Percentiles rank a stretch among this genome's conserved stretches.
phyloP scores from a whole-genome alignment of 192 early-diverging fungal genomes.

The Coemansia sp. region DNA sequence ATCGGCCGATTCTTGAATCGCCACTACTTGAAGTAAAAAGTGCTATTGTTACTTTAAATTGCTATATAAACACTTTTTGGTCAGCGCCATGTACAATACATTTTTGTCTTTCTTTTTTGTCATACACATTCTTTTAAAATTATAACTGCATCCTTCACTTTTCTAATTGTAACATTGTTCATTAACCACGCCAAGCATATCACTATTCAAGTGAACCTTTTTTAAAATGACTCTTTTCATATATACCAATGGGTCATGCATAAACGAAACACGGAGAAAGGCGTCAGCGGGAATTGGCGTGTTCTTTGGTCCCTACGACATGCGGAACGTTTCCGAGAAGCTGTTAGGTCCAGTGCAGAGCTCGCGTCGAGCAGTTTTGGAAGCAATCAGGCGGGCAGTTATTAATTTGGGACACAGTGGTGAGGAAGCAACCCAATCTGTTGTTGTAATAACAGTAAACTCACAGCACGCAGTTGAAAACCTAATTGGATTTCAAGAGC shows the following conservation, averaged over 20 bases:
- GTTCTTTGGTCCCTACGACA: conserved; percentile 12
- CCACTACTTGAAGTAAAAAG: too few species aligned
- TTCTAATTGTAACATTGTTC: background rate
- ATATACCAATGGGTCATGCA: conserved; percentile 74
- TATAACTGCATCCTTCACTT: background rate
- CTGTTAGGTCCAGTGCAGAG: background rate
- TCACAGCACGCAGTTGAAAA: background rate
- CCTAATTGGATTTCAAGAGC: conserved; percentile 1
- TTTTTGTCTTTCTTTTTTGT: background rate
- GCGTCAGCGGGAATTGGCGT: conserved; percentile 12
- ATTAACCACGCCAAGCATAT: background rate
- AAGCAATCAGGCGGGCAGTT: conserved; percentile 7
- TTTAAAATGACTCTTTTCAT: conserved; percentile 23
- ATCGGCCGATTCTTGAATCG: too few species aligned
- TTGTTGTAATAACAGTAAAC: background rate
- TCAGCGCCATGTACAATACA: background rate
- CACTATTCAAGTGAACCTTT: background rate
- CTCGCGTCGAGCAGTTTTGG: conserved; percentile 9
- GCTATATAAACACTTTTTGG: too few species aligned
- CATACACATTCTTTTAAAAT: background rate
- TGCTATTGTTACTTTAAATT: too few species aligned
- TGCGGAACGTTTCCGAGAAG: conserved; percentile 9
- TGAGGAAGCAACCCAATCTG: background rate
- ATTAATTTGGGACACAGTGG: background rate
- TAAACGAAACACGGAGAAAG: conserved; percentile 56